phyloP scores from a whole-genome alignment of 352 stramenopile genomes.

The Globisporangium viniferum region DNA sequence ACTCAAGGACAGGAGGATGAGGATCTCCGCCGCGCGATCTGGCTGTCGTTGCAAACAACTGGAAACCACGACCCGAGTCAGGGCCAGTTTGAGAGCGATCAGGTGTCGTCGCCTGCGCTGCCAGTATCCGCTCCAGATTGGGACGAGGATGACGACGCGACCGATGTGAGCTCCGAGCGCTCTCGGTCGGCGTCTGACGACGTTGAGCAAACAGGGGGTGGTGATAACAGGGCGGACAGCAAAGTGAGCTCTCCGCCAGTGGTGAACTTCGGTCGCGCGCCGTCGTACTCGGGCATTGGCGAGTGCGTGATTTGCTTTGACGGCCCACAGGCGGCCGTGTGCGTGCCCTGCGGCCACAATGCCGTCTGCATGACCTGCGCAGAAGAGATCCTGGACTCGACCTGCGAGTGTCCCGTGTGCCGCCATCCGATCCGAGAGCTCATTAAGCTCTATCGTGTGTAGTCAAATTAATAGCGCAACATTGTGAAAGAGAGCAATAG shows the following conservation, averaged over 20 bases:
- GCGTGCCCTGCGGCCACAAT: conserved; percentile 81
- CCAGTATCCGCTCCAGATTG: conserved; percentile 46
- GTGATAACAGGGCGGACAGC: not conserved
- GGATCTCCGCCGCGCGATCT: conserved; percentile 50
- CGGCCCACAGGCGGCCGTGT: conserved; percentile 64
- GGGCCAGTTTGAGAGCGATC: not conserved
- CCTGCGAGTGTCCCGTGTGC: conserved; percentile 71
- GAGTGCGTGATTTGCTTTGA: conserved; percentile 85
- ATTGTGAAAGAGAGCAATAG: conserved; percentile 2
- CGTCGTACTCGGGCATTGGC: conserved; percentile 43
- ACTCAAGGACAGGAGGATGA: conserved; percentile 36
- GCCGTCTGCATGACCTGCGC: conserved; percentile 78
- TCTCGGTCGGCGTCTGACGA: not conserved
- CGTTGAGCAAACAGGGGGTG: conserved; percentile 10
- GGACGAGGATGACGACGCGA: conserved; percentile 25
- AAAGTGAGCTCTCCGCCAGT: conserved; percentile 11
- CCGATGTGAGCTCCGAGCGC: not conserved
- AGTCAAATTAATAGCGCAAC: not conserved
- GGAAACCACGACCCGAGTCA: not conserved
- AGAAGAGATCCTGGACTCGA: conserved; percentile 56
- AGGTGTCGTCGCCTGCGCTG: conserved; percentile 19
- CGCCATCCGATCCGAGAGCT: conserved; percentile 62
- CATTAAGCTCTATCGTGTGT: conserved; percentile 80
- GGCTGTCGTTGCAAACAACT: conserved; percentile 46
- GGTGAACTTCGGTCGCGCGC: conserved; percentile 33